phyloP scores from a whole-genome alignment of 139 green algal genomes.

The Chlorella sorokiniana region DNA sequence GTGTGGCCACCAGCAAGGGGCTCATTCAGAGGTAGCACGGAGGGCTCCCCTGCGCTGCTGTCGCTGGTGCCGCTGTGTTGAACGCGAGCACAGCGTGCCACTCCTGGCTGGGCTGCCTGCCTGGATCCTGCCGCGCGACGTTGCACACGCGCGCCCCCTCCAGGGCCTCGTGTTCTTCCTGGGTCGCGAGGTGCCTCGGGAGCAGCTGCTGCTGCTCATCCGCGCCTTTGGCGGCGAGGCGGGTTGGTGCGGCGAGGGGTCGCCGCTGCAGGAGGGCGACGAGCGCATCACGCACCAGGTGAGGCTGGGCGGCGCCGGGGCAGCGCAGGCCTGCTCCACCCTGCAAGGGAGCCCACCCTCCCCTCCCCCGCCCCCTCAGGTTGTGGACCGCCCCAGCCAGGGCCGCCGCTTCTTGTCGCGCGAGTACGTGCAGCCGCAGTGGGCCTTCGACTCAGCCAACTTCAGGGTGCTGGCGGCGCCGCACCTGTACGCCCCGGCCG shows the following conservation, averaged over 20 bases:
- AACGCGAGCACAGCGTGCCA: no score
- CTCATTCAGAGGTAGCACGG: no score
- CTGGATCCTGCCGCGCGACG: neutral
- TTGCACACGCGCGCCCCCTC: neutral
- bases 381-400: conserved; percentile 75
- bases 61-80: no score
- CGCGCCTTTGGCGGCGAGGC: conserved; percentile 89
- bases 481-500: conserved; percentile 83
- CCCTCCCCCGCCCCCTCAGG: conserved; percentile 16
- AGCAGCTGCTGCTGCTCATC: conserved; percentile 93
- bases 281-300: conserved; percentile 93
- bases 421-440: conserved; percentile 98
- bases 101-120: neutral
- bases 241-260: conserved; percentile 91
- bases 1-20: no score
- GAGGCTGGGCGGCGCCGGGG: neutral
- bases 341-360: neutral
- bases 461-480: conserved; percentile 74
- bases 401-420: conserved; percentile 73
- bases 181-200: conserved; percentile 83
- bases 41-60: no score
- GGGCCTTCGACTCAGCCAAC: conserved; percentile 96
- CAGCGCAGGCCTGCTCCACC: neutral
- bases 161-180: conserved; percentile 93
- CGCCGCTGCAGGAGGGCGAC: conserved; percentile 68